A percentile compares a stretch with the other conserved stretches of the same genome.
Conservation (phyloP, 257 asterid species). For the Solanum phureja region DNA sequence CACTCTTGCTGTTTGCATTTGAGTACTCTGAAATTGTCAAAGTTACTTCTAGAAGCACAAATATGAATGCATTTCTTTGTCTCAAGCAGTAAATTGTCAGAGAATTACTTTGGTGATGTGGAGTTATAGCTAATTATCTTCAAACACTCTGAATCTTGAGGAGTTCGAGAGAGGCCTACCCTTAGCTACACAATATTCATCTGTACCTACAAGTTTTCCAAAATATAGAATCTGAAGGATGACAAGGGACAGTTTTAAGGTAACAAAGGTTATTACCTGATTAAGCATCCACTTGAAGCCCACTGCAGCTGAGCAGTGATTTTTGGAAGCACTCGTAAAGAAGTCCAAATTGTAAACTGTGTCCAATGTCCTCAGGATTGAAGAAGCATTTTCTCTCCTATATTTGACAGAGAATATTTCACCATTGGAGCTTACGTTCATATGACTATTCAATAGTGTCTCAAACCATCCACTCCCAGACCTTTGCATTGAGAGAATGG, state of each 20-base stretch:
- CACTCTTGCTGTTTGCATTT: background rate
- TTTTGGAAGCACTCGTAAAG: slow-evolving; percentile 83
- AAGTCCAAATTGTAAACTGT: slow-evolving; percentile 75
- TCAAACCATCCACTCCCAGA: slow-evolving; percentile 99
- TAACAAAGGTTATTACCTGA: slow-evolving; percentile 38
- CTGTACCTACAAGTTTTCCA: background rate
- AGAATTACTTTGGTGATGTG: background rate
- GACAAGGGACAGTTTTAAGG: background rate
- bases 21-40: background rate
- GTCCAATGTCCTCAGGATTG: slow-evolving; percentile 53
- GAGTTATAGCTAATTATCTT: background rate
- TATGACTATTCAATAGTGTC: slow-evolving; percentile 79
- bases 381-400: slow-evolving; percentile 56
- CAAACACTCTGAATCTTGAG: background rate
- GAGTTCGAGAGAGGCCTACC: background rate
- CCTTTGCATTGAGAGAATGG: slow-evolving; percentile 88
- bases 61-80: background rate
- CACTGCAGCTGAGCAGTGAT: slow-evolving; percentile 81
- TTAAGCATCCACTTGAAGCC: slow-evolving; percentile 99
- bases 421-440: slow-evolving; percentile 82
- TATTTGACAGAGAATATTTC: slow-evolving; percentile 69
- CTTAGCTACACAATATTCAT: background rate
- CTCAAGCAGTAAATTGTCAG: background rate
- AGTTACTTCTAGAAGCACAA: background rate
- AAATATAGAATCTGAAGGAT: background rate